Percentiles rank a stretch among this genome's conserved stretches.
Conservation (phyloP, 805 yeast genomes). For the Trichomonascus vanleenenianus region DNA sequence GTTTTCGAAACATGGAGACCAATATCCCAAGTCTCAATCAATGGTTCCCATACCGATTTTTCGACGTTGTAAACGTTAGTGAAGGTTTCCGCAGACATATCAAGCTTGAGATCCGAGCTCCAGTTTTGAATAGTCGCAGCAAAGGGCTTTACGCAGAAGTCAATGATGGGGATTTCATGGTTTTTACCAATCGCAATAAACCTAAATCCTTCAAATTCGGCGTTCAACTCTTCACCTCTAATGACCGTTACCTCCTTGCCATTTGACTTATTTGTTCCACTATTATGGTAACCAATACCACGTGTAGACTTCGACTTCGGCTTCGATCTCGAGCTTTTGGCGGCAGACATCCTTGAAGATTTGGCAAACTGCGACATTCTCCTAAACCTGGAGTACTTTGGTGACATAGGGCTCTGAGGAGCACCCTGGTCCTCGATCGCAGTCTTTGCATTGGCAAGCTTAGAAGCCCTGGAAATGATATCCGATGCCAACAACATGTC, state of each 20-base stretch:
- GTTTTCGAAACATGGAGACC: conserved; percentile 56
- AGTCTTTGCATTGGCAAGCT: conserved; percentile 12
- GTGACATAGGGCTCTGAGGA: background rate
- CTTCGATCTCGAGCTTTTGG: conserved; percentile 9
- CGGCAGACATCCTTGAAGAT: background rate
- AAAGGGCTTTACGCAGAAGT: conserved; percentile 67
- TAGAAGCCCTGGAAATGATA: conserved; percentile 66
- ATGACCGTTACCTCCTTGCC: conserved; percentile 30
- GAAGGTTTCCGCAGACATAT: conserved; percentile 54
- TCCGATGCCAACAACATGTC: conserved; percentile 76
- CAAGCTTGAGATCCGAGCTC: conserved; percentile 77
- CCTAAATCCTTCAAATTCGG: conserved; percentile 68
- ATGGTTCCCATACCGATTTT: conserved; percentile 84
- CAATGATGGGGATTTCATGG: conserved; percentile 83
- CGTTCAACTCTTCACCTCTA: conserved; percentile 60
- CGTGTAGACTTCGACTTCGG: background rate
- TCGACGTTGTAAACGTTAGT: conserved; percentile 81
- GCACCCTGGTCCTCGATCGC: conserved; percentile 28
- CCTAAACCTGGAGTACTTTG: conserved; percentile 12
- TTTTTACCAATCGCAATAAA: conserved; percentile 83
- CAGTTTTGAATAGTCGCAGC: conserved; percentile 64
- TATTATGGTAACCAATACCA: background rate
- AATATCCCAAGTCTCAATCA: conserved; percentile 81
- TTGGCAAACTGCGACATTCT: too few species aligned
- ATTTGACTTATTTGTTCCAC: background rate